A percentile compares a stretch with the other conserved stretches of the same genome.
Conservation (phyloP, 331 rosid species). For the Erythrophleum ivorense region DNA sequence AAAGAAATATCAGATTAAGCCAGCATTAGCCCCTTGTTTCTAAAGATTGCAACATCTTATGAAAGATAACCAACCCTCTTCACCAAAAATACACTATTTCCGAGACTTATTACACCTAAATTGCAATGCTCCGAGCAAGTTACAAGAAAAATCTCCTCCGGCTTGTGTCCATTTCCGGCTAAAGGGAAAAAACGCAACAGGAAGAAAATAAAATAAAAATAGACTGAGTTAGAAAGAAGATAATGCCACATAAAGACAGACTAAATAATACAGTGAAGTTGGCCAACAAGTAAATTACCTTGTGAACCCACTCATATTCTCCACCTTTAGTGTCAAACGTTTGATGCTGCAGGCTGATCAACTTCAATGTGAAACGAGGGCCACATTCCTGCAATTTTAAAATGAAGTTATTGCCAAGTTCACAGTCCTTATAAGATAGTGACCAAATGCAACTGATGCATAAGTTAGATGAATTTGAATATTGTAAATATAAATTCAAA, state of each 20-base stretch:
- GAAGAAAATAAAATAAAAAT: slow-evolving; percentile 7
- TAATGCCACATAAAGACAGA: slow-evolving; percentile 19
- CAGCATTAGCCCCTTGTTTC: not conserved
- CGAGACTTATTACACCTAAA: slow-evolving; percentile 27
- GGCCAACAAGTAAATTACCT: slow-evolving; percentile 55
- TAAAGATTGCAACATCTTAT: slow-evolving; percentile 21
- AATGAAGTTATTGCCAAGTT: slow-evolving; percentile 17
- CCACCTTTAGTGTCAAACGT: slow-evolving; percentile 83
- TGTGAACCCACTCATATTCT: slow-evolving; percentile 95
- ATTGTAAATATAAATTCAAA: slow-evolving; percentile 14
- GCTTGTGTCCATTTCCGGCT: slow-evolving; percentile 99
- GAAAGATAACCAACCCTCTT: slow-evolving; percentile 3
- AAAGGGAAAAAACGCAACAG: slow-evolving; percentile 7
- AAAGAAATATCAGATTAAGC: slow-evolving; percentile 5
- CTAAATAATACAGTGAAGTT: not conserved
- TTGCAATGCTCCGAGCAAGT: slow-evolving; percentile 39
- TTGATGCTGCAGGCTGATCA: slow-evolving; percentile 81
- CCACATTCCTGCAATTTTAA: slow-evolving; percentile 79
- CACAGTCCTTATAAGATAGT: slow-evolving; percentile 21
- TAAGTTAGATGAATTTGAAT: slow-evolving; percentile 8
- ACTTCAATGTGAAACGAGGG: slow-evolving; percentile 87
- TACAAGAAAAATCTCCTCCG: slow-evolving; percentile 94
- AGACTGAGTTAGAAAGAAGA: slow-evolving; percentile 17
- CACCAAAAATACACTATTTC: slow-evolving; percentile 17
- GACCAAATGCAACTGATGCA: not conserved